Percentiles rank a stretch among this genome's conserved stretches.
Evolutionary conservation across 257 asterid genomes (phyloP).

Genomic region (Salvia miltiorrhiza): DNA sequence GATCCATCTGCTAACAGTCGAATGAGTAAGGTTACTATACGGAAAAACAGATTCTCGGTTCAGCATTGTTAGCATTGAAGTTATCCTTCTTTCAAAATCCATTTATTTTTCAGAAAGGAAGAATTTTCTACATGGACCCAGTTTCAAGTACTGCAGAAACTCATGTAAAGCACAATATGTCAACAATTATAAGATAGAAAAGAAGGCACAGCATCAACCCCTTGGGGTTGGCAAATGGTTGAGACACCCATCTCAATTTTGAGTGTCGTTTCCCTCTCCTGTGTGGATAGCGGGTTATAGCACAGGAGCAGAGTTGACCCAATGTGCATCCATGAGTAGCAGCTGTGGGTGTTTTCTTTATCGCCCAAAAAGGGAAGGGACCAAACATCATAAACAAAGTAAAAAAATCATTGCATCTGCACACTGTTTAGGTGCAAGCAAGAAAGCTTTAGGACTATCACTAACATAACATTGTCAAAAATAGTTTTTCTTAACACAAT

Average conservation of each 20-base stretch:
- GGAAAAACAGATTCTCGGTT: background rate
- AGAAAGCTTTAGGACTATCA: background rate
- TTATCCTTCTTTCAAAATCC: background rate
- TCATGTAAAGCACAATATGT: background rate
- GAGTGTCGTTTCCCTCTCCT: too few species aligned
- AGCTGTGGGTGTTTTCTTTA: background rate
- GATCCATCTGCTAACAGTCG: slow-evolving; percentile 52
- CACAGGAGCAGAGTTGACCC: background rate
- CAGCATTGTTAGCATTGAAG: background rate
- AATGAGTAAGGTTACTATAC: slow-evolving; percentile 6
- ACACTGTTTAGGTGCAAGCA: background rate
- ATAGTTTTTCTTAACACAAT: background rate
- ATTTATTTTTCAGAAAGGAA: background rate
- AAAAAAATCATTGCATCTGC: slow-evolving; percentile 1
- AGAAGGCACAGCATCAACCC: slow-evolving; percentile 6
- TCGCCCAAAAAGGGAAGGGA: background rate
- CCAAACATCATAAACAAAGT: background rate
- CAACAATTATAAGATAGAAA: background rate
- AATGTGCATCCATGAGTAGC: background rate
- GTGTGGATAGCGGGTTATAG: background rate
- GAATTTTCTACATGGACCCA: background rate
- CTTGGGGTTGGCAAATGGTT: background rate
- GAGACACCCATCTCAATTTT: too few species aligned
- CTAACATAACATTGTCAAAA: background rate
- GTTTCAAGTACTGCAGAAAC: background rate